A percentile compares a stretch with the other conserved stretches of the same genome.
These are phyloP conservation scores for Coelastrella sp. DNA, from an alignment of 139 green algal genomes.

Conservation along the genomic window DNA sequence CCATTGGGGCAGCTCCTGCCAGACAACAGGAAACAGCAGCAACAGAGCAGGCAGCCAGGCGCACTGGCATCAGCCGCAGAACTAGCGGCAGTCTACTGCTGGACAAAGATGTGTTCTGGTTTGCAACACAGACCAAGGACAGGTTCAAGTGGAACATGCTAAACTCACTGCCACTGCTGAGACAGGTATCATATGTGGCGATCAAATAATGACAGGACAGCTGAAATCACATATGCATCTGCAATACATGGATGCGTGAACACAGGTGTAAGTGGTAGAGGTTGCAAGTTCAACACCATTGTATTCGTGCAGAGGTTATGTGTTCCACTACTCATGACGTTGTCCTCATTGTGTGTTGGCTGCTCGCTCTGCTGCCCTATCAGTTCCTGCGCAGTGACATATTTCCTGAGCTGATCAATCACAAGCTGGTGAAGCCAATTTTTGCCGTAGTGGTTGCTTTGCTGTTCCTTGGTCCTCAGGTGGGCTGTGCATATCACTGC, in stretches of 20 bases:
- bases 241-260: no score
- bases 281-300: no score
- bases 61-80: constrained; percentile 38
- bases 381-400: constrained; percentile 63
- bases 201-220: no score
- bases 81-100: constrained; percentile 21
- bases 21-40: background rate
- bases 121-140: constrained; percentile 37
- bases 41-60: background rate
- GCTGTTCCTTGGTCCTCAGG: constrained; percentile 77
- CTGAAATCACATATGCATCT: no score
- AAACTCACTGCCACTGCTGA: constrained; percentile 38
- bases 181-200: no score
- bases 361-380: background rate
- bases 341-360: background rate
- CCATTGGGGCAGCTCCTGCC: background rate
- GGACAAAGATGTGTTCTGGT: constrained; percentile 59
- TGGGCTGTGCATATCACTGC: background rate
- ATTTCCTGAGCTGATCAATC: constrained; percentile 81
- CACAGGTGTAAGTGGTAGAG: no score
- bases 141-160: constrained; percentile 50
- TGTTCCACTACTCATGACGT: no score
- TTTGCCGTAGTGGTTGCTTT: constrained; percentile 64
- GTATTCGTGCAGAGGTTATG: no score
- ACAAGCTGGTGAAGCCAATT: constrained; percentile 60